Conservation (phyloP, 2,329 filamentous ascomycete genomes). For the Apiospora arundinis region DNA sequence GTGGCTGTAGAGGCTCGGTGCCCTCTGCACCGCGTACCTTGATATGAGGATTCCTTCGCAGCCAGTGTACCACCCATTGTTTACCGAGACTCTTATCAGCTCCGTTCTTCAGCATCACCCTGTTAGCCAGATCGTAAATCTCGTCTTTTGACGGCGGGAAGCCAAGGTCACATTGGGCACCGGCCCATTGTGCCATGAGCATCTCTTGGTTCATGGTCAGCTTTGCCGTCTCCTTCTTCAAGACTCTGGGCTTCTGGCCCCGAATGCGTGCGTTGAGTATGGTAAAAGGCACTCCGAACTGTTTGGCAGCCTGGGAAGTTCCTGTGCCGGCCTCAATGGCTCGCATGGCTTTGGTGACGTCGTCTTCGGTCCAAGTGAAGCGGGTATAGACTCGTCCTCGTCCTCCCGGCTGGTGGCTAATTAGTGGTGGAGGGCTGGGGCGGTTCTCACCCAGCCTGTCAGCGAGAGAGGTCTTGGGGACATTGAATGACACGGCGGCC, state of each 20-base stretch:
- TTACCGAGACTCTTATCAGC: slow-evolving; percentile 32
- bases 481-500: slow-evolving; percentile 30
- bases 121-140: slow-evolving; percentile 33
- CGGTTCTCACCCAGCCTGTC: slow-evolving; percentile 30
- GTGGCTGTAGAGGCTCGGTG: neutral
- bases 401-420: slow-evolving; percentile 21
- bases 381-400: slow-evolving; percentile 24
- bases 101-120: slow-evolving; percentile 31
- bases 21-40: slow-evolving; percentile 22
- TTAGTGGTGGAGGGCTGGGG: slow-evolving; percentile 28
- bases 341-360: slow-evolving; percentile 31
- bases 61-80: slow-evolving; percentile 38
- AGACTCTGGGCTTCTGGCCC: slow-evolving; percentile 28
- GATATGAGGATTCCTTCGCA: slow-evolving; percentile 33
- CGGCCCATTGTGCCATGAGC: slow-evolving; percentile 36
- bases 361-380: slow-evolving; percentile 30
- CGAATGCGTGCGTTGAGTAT: slow-evolving; percentile 33
- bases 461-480: slow-evolving; percentile 35
- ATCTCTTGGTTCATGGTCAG: slow-evolving; percentile 34
- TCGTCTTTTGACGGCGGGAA: slow-evolving; percentile 36
- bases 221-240: slow-evolving; percentile 32
- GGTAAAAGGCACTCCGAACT: slow-evolving; percentile 35
- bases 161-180: slow-evolving; percentile 31
- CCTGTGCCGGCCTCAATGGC: slow-evolving; percentile 30
- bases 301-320: slow-evolving; percentile 30